Base-by-base conservation (phyloP, 768 basidiomycete species). In the Hericium erinaceus region DNA sequence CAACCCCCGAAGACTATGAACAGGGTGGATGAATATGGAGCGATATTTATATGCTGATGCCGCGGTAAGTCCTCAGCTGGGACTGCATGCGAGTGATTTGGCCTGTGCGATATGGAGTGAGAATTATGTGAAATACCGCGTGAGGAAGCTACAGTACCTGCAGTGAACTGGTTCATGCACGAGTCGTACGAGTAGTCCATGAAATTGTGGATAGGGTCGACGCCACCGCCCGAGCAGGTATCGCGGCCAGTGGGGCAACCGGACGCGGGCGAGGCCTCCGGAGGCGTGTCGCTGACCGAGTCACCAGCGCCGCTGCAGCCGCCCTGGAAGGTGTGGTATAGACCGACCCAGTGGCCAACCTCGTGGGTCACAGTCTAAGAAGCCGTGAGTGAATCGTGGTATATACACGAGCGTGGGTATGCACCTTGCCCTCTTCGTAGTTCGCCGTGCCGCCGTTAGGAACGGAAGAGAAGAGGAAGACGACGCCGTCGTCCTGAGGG, bases 291-390 rank as follows among this genome's bases (percentile, higher is more conserved):
- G 13, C 62, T 62, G 56, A 81, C 77, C 22, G 53, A 59, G 64
- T 80, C 79, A 26, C 77, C 79, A 37, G 62, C 57, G 44, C 61
- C 56, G 52, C 41, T 49, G 69, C 74, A 79, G 20, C 77, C 76
- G 44, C 78, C 77, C 64, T 83, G 77, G 77, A 81, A 82, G 24
- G 80, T 80, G 69, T 82, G 80, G 68, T 75, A 81, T 24, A 82
- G 73, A 26, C 81, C 81, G 58, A 80, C 69, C 80, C 81, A 83
- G 69, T 82, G 80, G n/a, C 81, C 80, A 51, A 74, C 76, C 66
- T 83, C 82, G 64, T 83, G 82, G 13, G 76, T 80, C 58, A 78
- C 62, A 48, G 78, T 83, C 66, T 76, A 60, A 5, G 20, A 38
- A 8, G 20, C 0, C 15, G 18, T 48, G 38, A 56, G 15, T 22